Conservation (phyloP, 139 green algal genomes). For the Chlamydomonas sp. region DNA sequence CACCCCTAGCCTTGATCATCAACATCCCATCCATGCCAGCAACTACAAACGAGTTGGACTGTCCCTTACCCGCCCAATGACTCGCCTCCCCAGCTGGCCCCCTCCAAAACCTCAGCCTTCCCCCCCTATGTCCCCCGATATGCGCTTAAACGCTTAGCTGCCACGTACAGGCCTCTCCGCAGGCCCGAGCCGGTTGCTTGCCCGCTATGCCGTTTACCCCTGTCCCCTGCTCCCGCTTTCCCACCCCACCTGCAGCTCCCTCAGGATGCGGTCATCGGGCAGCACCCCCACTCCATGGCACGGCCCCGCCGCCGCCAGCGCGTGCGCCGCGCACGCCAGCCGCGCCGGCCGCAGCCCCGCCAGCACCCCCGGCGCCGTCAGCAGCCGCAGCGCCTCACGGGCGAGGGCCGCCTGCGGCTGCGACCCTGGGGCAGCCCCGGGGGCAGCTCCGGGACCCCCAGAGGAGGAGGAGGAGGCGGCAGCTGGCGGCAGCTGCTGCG, state of each 20-base stretch:
- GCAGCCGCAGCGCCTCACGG: background rate
- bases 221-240: background rate
- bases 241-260: background rate
- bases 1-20: no score
- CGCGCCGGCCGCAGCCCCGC: conserved; percentile 8
- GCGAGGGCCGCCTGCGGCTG: conserved; percentile 9
- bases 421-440: no score
- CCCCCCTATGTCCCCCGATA: no score
- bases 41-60: no score
- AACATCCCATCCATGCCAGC: no score
- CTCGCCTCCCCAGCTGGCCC: no score
- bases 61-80: no score
- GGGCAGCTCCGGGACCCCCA: background rate
- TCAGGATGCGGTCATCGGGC: background rate
- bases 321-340: background rate
- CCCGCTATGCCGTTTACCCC: no score
- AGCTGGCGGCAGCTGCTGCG: background rate
- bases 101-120: no score
- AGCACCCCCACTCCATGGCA: background rate
- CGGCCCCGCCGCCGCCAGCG: conserved; percentile 6
- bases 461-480: background rate
- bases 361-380: background rate
- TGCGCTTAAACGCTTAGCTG: no score
- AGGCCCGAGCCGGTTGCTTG: no score
- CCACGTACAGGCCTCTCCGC: no score